phyloP scores from a whole-genome alignment of 2,329 filamentous ascomycete species.

The Calonectria pteridis region DNA sequence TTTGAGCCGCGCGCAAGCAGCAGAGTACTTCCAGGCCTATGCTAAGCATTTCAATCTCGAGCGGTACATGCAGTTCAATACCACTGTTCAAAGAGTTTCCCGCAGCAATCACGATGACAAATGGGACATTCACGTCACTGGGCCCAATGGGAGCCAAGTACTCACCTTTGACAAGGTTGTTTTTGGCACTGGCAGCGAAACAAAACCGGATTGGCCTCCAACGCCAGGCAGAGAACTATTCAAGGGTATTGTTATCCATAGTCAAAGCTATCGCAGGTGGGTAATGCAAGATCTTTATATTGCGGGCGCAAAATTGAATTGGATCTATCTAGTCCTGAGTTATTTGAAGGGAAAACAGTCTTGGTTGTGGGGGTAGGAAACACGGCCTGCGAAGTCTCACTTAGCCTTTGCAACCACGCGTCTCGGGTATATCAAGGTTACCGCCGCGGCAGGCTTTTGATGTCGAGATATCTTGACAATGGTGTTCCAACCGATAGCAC shows the following conservation, averaged over 20 bases:
- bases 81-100: neutral
- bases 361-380: neutral
- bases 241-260: neutral
- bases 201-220: neutral
- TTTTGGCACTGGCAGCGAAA: neutral
- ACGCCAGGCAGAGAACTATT: neutral
- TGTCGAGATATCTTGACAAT: neutral
- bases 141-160: neutral
- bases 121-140: neutral
- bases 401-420: neutral
- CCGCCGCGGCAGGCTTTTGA: neutral
- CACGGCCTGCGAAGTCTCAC: neutral
- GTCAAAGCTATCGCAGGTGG: neutral
- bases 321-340: neutral
- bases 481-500: neutral
- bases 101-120: neutral
- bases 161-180: neutral
- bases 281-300: neutral
- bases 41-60: neutral
- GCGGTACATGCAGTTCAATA: neutral
- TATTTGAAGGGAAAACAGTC: neutral
- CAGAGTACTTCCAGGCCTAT: neutral
- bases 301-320: too few species aligned
- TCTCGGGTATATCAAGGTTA: neutral
- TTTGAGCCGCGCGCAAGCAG: neutral